A percentile compares a stretch with the other conserved stretches of the same genome.
Conservation (phyloP, 139 green algal genomes). For the Picochlorum sp. region DNA sequence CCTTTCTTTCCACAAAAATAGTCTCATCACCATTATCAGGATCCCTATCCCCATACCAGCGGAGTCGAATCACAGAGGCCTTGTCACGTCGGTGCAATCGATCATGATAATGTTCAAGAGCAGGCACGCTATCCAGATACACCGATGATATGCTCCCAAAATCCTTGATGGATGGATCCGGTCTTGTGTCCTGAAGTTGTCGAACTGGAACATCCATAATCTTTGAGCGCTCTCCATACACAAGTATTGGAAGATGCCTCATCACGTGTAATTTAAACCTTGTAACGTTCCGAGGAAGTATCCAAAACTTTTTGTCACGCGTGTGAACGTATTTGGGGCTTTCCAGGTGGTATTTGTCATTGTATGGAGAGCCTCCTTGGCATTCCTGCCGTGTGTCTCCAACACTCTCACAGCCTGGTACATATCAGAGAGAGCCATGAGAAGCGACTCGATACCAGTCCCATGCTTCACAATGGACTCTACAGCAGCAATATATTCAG, state of each 20-base stretch:
- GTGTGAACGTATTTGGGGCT: slow-evolving; percentile 39
- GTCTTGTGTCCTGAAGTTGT: slow-evolving; percentile 5
- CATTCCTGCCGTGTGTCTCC: background rate
- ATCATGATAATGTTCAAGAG: slow-evolving; percentile 54
- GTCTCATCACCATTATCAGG: slow-evolving; percentile 16
- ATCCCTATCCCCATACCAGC: slow-evolving; percentile 42
- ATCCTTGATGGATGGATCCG: slow-evolving; percentile 1
- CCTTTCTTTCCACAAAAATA: slow-evolving; percentile 83
- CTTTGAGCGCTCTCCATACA: slow-evolving; percentile 46
- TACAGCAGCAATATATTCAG: too few species aligned
- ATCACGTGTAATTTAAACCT: slow-evolving; percentile 52
- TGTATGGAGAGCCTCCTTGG: background rate
- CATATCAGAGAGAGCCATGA: slow-evolving; percentile 31
- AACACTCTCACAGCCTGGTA: slow-evolving; percentile 17
- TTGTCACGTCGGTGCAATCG: slow-evolving; percentile 48
- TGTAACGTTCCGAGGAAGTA: slow-evolving; percentile 49
- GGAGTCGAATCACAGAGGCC: slow-evolving; percentile 50
- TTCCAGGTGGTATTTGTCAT: slow-evolving; percentile 12
- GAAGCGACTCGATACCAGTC: slow-evolving; percentile 18
- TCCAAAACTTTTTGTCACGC: slow-evolving; percentile 78
- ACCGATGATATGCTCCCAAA: slow-evolving; percentile 34
- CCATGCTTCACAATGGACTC: too few species aligned
- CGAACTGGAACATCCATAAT: slow-evolving; percentile 8
- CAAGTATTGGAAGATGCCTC: slow-evolving; percentile 68
- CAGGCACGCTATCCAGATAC: slow-evolving; percentile 57